These are phyloP conservation scores for Amanita rimosa DNA, from an alignment of 768 basidiomycete genomes.

Conservation along the genomic window DNA sequence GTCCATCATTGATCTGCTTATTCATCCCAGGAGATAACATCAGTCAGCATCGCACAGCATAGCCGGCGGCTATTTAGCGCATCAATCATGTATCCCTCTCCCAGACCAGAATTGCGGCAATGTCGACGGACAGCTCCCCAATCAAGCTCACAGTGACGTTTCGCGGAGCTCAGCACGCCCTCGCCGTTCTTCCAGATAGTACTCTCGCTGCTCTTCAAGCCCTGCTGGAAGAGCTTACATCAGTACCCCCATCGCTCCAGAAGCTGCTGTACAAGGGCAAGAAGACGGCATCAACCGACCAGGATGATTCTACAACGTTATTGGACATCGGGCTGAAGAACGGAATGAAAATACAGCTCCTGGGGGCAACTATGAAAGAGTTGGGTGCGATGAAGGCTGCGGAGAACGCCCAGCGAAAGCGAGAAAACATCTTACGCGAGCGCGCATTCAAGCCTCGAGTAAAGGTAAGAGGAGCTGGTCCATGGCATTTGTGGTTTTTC, in stretches of 20 bases:
- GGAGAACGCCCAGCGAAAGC: constrained; percentile 46
- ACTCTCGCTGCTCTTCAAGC: constrained; percentile 41
- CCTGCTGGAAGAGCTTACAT: constrained; percentile 49
- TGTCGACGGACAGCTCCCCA: too few relatives aligned
- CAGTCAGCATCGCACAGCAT: too few relatives aligned
- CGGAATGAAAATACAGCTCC: constrained; percentile 58
- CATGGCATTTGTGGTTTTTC: not conserved
- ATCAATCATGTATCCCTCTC: too few relatives aligned
- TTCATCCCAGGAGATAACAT: too few relatives aligned
- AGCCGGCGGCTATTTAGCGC: too few relatives aligned
- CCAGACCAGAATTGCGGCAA: too few relatives aligned
- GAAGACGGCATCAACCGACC: constrained; percentile 22
- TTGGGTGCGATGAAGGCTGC: constrained; percentile 39
- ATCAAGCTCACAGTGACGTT: constrained; percentile 23
- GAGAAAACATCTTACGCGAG: constrained; percentile 48
- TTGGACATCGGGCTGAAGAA: constrained; percentile 44
- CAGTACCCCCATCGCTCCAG: constrained; percentile 53
- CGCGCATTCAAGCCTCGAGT: constrained; percentile 43
- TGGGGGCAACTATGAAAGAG: constrained; percentile 55
- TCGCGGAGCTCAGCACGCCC: constrained; percentile 33
- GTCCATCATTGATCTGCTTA: too few relatives aligned
- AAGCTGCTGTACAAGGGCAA: constrained; percentile 70
- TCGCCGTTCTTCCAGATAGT: constrained; percentile 38
- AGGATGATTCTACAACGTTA: constrained; percentile 18
- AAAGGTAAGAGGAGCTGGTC: constrained; percentile 33